These are phyloP conservation scores for Silybum marianum DNA, from an alignment of 129 eudicot species.

Conservation along the genomic window DNA sequence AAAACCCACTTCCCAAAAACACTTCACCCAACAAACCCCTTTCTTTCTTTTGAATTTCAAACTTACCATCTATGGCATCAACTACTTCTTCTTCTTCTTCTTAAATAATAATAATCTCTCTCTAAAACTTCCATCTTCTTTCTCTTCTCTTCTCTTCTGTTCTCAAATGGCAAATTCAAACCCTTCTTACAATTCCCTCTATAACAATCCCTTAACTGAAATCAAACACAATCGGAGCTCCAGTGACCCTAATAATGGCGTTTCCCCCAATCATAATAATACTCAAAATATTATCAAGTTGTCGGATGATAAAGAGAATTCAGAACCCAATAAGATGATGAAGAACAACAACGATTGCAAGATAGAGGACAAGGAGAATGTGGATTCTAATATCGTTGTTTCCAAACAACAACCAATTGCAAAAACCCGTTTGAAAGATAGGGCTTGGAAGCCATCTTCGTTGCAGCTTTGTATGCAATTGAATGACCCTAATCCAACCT, in stretches of 20 bases:
- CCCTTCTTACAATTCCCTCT: constrained; percentile 49
- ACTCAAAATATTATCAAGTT: constrained; percentile 16
- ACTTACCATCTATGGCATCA: constrained; percentile 22
- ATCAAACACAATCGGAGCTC: constrained; percentile 49
- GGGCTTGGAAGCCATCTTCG: constrained; percentile 72
- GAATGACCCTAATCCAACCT: constrained; percentile 58
- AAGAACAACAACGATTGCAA: neutral
- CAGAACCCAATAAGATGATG: constrained; percentile 26
- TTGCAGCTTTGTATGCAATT: constrained; percentile 80
- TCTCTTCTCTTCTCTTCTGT: too few species aligned
- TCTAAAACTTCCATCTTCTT: neutral
- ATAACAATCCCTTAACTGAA: constrained; percentile 59
- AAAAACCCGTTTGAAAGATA: constrained; percentile 48
- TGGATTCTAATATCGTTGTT: constrained; percentile 42
- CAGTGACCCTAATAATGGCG: constrained; percentile 30
- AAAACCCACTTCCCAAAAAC: constrained; percentile 31
- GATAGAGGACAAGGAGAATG: constrained; percentile 25
- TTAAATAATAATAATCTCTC: neutral
- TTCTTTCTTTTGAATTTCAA: constrained; percentile 39
- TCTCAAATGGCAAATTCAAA: constrained; percentile 52
- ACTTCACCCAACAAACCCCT: constrained; percentile 24
- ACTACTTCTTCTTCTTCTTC: neutral
- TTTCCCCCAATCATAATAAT: neutral
- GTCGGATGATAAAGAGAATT: constrained; percentile 50
- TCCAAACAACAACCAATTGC: constrained; percentile 36